Evolutionary conservation across 1,284 basidiomycete genomes (phyloP), one percentile per base, ranked within the genome.

Genomic region (Apiotrichum brassicae): DNA sequence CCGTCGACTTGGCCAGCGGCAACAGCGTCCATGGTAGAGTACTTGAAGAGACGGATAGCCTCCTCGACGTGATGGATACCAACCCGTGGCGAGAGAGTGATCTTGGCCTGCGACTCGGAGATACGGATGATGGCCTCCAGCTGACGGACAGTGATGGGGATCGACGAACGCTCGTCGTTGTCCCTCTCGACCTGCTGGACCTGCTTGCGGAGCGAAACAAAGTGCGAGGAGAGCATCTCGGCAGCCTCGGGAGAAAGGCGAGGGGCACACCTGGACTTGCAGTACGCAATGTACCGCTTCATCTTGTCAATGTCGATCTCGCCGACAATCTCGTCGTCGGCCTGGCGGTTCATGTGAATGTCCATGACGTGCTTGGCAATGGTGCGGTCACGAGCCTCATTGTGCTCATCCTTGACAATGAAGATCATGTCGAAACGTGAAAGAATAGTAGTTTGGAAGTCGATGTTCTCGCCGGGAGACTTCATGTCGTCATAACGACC

Each of bases 401-500:
- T 91, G 72, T 98, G 95, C 66, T 97, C 93, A 66, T 99, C 95
- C 71, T 89, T 93, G 59, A 99, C 87, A 61, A 99, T 95, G 76
- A 98, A 99, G 65, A 99, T 98, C 95, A 99, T 97, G 68, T 99
- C 95, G 74, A 99, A 99, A 56, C 95, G 85, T 46, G 91, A 97
- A 73, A 99, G 74, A 65, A 99, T 97, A 1, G 95, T 98, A 3
- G 95, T 97, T 75, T 97, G 93, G 59, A 70, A 68, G 46, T 70
- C 68, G 39, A 70, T 70, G 53, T 70, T 70, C 56, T 70, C 95
- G 65, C 95, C 94, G 7, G 95, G 93, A 68, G 87, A 93, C 65
- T 91, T 84, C 59, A 91, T 93, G 70, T 98, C 95, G 68, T 99
- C 93, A 69, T 98, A 99, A 49, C 95, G 81, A 44, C 95, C 95